A percentile compares a stretch with the other conserved stretches of the same genome.
These are phyloP conservation scores for Colletotrichum somersetense DNA, from an alignment of 2,329 filamentous ascomycete species.

Conservation along the genomic window DNA sequence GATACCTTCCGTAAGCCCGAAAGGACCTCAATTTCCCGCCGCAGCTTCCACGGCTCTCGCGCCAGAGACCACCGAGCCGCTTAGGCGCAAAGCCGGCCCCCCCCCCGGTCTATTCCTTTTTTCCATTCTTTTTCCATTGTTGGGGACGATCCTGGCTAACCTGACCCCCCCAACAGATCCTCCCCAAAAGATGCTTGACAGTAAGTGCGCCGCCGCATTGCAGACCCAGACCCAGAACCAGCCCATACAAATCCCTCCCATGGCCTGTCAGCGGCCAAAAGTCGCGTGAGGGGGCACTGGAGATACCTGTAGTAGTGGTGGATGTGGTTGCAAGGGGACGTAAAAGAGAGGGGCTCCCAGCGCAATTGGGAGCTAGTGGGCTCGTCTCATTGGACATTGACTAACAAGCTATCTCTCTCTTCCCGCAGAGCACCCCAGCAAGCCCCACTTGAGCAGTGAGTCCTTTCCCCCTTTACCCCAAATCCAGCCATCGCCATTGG, in stretches of 20 bases:
- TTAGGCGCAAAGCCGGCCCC: not conserved
- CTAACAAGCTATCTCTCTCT: constrained; percentile 52
- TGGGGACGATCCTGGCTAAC: constrained; percentile 29
- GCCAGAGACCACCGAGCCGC: constrained; percentile 15
- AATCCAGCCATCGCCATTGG: constrained; percentile 33
- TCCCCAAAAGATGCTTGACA: constrained; percentile 75
- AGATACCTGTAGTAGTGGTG: constrained; percentile 11
- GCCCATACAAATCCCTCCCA: constrained; percentile 1
- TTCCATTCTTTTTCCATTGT: not conserved
- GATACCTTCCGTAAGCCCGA: constrained; percentile 75
- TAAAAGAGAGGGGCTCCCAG: constrained; percentile 34
- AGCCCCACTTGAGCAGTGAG: constrained; percentile 76
- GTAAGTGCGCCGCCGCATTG: constrained; percentile 60
- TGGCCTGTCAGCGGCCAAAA: constrained; percentile 32
- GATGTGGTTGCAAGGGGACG: constrained; percentile 11
- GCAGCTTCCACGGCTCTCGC: constrained; percentile 1
- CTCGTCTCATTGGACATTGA: constrained; percentile 33
- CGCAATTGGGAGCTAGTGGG: constrained; percentile 18
- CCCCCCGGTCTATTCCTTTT: not conserved
- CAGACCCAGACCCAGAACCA: constrained; percentile 21
- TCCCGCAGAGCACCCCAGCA: constrained; percentile 73
- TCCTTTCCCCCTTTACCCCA: constrained; percentile 44
- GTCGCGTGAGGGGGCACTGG: constrained; percentile 41
- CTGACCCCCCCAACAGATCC: constrained; percentile 61
- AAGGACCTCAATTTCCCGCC: constrained; percentile 32